Conservation (phyloP, 2,329 filamentous ascomycete genomes). For the Periconia sp. region DNA sequence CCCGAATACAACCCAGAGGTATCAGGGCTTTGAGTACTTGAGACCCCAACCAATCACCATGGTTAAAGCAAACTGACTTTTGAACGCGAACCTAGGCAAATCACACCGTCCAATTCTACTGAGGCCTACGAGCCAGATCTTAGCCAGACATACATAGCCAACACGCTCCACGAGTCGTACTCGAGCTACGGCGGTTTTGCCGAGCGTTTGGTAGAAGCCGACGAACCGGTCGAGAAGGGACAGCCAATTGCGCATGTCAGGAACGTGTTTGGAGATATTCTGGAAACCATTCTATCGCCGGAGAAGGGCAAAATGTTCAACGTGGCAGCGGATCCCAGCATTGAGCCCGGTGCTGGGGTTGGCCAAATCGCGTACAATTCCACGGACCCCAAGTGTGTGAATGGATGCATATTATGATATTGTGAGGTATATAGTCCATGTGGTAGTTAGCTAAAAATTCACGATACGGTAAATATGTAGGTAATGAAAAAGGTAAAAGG, state of each 20-base stretch:
- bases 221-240: slow-evolving; percentile 40
- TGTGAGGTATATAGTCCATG: too few relatives aligned
- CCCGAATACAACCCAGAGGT: too few relatives aligned
- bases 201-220: slow-evolving; percentile 29
- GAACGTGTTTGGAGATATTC: slow-evolving; percentile 41
- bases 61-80: too few relatives aligned
- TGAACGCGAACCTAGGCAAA: slow-evolving; percentile 2
- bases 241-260: slow-evolving; percentile 39
- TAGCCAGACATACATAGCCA: slow-evolving; percentile 34
- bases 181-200: slow-evolving; percentile 33
- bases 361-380: slow-evolving; percentile 42
- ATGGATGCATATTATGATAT: slow-evolving; percentile 28
- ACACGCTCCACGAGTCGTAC: slow-evolving; percentile 29
- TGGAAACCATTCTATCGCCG: slow-evolving; percentile 37
- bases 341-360: slow-evolving; percentile 38
- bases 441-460: too few relatives aligned
- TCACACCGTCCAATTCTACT: slow-evolving; percentile 32
- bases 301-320: slow-evolving; percentile 39
- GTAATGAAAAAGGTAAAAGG: too few relatives aligned
- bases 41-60: too few relatives aligned
- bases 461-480: too few relatives aligned
- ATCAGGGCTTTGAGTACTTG: too few relatives aligned
- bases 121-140: slow-evolving; percentile 31
- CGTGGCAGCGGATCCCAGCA: slow-evolving; percentile 36
- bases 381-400: slow-evolving; percentile 32